Conservation (phyloP, 164 flowering plant species). For the Macadamia integrifolia region DNA sequence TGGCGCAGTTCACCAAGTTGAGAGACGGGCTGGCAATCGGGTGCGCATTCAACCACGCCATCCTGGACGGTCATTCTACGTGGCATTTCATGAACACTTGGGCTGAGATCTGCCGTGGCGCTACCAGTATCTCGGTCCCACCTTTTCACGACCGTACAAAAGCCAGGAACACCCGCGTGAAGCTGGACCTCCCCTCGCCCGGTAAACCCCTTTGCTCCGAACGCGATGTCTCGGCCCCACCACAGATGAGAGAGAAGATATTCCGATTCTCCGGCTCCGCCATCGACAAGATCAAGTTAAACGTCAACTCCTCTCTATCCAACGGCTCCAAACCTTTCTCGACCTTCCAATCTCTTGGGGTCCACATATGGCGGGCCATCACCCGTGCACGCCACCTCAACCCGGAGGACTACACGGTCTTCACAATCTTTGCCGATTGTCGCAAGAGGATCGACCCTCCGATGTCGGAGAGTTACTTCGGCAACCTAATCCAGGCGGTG, state of each 20-base stretch:
- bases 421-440: constrained; percentile 83
- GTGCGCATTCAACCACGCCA: constrained; percentile 89
- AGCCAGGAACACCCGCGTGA: constrained; percentile 70
- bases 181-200: constrained; percentile 61
- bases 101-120: constrained; percentile 69
- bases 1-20: constrained; percentile 67
- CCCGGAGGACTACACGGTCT: constrained; percentile 72
- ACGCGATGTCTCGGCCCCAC: constrained; percentile 4
- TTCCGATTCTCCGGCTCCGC: constrained; percentile 72
- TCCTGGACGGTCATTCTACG: constrained; percentile 82
- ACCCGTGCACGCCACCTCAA: constrained; percentile 63
- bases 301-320: constrained; percentile 33
- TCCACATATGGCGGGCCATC: constrained; percentile 78
- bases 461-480: constrained; percentile 80
- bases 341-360: constrained; percentile 70
- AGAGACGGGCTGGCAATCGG: constrained; percentile 85
- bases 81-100: constrained; percentile 99
- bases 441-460: constrained; percentile 77
- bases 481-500: constrained; percentile 43
- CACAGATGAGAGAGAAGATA: constrained; percentile 52
- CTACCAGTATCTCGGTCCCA: constrained; percentile 39
- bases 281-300: constrained; percentile 62
- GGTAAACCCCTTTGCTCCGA: background rate
- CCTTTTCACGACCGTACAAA: constrained; percentile 82
- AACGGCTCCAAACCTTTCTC: constrained; percentile 56